Evolutionary conservation across 1,284 basidiomycete genomes (phyloP), one percentile per base, ranked within the genome.

Genomic region (Pseudozyma flocculosa): DNA sequence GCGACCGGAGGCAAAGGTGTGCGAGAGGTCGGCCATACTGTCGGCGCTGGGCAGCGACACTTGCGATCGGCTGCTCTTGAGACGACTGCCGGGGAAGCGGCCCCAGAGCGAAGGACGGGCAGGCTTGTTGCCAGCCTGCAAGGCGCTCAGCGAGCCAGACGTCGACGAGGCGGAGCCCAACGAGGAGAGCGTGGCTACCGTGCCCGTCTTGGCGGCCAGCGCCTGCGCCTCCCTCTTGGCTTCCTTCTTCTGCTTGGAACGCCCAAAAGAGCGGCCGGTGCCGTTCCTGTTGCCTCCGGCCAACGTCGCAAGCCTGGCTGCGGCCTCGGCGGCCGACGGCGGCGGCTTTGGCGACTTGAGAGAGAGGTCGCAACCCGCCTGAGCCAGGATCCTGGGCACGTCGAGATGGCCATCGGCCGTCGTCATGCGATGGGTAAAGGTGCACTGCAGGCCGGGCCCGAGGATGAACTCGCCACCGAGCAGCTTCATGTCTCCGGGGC

Each of bases 381-480:
- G 72, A 7, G 63, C 60, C 18, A 73, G 36, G 37, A 73, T 67
- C 13, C 72, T 48, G 1, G 64, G 70, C 2, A 72, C 37, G 41
- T 73, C 72, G 49, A 73, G 61, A 48, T 73, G 72, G 22, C 72
- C 72, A 24, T 72, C 60, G 3, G 63, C 60, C 0, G 70, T 72
- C 8, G 68, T 70, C 61, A 70, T 67, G 37, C 61, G 54, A 46
- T 65, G 63, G n/a, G 68, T 37, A 39, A 51, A 55, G 50, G 61
- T 57, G 60, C 30, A 50, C 40, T 44, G 51, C n/a, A 76, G 54
- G 4, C 61, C 86, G 42, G 88, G 88, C 22, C 88, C 88, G 47
- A 94, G 83, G 23, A 93, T 84, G 72, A 93, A 92, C 79, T 93
- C 91, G 22, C 91, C 91, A 17, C 91, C 91, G 26, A 93, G 83